Evolutionary conservation across 257 asterid genomes (phyloP), one percentile per base, ranked within the genome.

Genomic region (Fraxinus cuspidata): DNA sequence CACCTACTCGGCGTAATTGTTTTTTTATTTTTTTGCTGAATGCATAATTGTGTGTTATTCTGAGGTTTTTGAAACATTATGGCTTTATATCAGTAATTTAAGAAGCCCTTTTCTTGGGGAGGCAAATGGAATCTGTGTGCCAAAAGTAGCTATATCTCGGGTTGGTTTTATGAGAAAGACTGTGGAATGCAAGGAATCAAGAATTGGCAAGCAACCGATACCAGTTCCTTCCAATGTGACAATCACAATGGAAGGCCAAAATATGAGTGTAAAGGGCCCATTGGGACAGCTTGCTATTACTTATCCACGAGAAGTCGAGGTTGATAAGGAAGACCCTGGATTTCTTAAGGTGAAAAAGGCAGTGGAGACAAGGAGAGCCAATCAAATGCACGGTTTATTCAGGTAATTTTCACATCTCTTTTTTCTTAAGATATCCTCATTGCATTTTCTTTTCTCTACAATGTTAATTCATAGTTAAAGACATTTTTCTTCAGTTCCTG

Each of bases 371-470:
- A 88, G 97, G 87, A 85, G 94, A 83, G 99, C 98, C 58, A 95
- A 95, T 81, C 92, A 95, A 84, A 95, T 95, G 99, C 99, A 95
- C 53, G 99, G 99, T 53, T 86, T 95, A 71, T 95, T 95, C 87
- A 91, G 99, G 99, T 91, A 78, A n/a, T n/a, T 9, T 60, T 58
- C 66, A 40, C 51, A n/a, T 77, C 68, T 71, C 47, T 67, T 19
- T 80, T 47, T 28, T 31, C 9, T 70, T 21, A 34, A 44, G 37
- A 31, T 53, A 23, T 70, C 42, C 40, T 8, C 38, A 19, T 31
- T 34, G 65, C 51, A n/a, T 21, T 42, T 53, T 11, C 42, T 44
- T 70, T 63, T 34, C 23, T 37, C 44, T 75, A 65, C 16, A 66
- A 53, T 42, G 65, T 71, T 27, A 35, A 1, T 67, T 28, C 76